phyloP scores from a whole-genome alignment of 495 filamentous ascomycete species.

The Neurospora cerealis region DNA sequence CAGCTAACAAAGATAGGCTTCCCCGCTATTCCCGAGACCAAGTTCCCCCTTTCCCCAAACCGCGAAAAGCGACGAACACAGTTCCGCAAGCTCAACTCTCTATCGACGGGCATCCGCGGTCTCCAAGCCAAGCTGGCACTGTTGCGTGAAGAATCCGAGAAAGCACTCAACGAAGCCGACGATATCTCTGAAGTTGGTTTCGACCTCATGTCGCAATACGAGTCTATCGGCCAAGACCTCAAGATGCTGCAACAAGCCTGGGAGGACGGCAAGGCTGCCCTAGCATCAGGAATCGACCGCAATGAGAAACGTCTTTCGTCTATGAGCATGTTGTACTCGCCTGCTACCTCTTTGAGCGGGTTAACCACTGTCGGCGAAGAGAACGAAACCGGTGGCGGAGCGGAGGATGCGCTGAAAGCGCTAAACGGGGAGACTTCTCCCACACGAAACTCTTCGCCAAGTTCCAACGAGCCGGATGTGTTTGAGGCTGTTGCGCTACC shows the following conservation, averaged over 20 bases:
- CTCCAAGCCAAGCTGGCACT: slow-evolving; percentile 94
- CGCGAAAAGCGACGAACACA: slow-evolving; percentile 76
- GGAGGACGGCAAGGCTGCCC: slow-evolving; percentile 71
- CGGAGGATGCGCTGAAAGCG: slow-evolving; percentile 58
- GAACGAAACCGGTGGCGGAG: slow-evolving; percentile 35
- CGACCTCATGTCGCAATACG: slow-evolving; percentile 78
- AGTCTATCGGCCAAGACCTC: slow-evolving; percentile 84
- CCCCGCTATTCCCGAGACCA: slow-evolving; percentile 42
- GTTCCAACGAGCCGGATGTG: slow-evolving; percentile 59
- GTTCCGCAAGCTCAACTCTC: slow-evolving; percentile 70
- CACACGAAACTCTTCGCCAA: slow-evolving; percentile 14
- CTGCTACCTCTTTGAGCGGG: slow-evolving; percentile 70
- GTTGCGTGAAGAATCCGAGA: slow-evolving; percentile 79
- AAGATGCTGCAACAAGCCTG: slow-evolving; percentile 77
- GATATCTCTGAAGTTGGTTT: slow-evolving; percentile 64
- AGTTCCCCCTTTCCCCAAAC: slow-evolving; percentile 58
- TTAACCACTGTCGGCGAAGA: slow-evolving; percentile 70
- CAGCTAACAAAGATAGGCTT: slow-evolving; percentile 23
- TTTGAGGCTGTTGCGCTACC: slow-evolving; percentile 84
- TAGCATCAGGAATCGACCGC: slow-evolving; percentile 63
- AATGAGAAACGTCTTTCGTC: slow-evolving; percentile 63
- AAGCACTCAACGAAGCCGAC: slow-evolving; percentile 60
- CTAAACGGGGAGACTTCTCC: slow-evolving; percentile 56
- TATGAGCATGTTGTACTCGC: slow-evolving; percentile 60
- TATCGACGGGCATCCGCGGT: slow-evolving; percentile 83